phyloP scores from a whole-genome alignment of 805 yeast genomes.

The Suhomyces emberorum region DNA sequence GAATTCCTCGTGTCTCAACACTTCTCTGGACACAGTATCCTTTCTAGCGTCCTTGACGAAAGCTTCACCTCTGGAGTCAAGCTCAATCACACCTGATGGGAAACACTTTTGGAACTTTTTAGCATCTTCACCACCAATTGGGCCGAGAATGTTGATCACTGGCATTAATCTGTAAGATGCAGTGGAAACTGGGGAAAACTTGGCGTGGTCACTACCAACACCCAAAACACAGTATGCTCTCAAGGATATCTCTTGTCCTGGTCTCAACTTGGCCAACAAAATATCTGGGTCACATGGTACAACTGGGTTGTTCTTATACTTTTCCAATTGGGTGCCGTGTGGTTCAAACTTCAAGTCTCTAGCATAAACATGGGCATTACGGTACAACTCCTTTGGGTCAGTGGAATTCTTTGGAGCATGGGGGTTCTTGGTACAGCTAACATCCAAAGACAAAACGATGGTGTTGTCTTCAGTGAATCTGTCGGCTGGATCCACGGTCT shows the following conservation, averaged over 20 bases:
- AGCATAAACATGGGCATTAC: conserved; percentile 86
- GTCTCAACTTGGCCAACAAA: conserved; percentile 86
- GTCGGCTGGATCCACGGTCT: conserved; percentile 54
- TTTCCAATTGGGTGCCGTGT: conserved; percentile 78
- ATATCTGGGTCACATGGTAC: conserved; percentile 86
- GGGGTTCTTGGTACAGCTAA: conserved; percentile 80
- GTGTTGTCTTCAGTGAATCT: conserved; percentile 87
- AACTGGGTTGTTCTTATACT: conserved; percentile 63
- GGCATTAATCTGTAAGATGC: conserved; percentile 95
- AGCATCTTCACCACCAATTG: conserved; percentile 77
- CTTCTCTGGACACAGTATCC: conserved; percentile 97
- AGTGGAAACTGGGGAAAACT: conserved; percentile 95
- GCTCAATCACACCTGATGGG: conserved; percentile 87
- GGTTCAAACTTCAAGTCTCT: conserved; percentile 87
- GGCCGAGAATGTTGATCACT: conserved; percentile 68
- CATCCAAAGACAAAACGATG: conserved; percentile 75
- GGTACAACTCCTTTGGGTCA: conserved; percentile 79
- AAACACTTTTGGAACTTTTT: conserved; percentile 81
- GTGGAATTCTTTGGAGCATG: conserved; percentile 74
- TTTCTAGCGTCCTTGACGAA: conserved; percentile 84
- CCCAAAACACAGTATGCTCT: conserved; percentile 91
- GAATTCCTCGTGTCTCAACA: conserved; percentile 88
- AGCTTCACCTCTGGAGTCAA: conserved; percentile 66
- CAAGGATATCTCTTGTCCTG: conserved; percentile 92
- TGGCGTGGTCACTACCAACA: conserved; percentile 92